A percentile compares a stretch with the other conserved stretches of the same genome.
Conservation (phyloP, 2,329 filamentous ascomycete species). For the Talaromyces amestolkiae region DNA sequence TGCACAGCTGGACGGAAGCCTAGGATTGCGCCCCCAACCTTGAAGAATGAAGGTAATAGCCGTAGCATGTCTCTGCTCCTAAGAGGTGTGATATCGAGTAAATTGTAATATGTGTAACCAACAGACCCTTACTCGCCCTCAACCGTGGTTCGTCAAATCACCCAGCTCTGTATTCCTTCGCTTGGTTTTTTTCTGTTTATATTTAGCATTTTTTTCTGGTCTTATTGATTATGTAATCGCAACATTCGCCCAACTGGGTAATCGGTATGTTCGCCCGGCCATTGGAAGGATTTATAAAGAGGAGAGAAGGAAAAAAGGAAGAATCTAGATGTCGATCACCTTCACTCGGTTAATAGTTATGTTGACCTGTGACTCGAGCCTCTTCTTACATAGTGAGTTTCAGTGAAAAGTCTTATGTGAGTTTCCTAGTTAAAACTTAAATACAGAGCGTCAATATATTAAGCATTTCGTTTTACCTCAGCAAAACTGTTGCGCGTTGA, state of each 20-base stretch:
- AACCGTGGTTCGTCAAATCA: not conserved
- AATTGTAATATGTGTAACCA: not conserved
- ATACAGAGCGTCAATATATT: not conserved
- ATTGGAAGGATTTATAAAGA: not conserved
- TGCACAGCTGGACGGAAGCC: not conserved
- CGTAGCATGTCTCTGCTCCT: not conserved
- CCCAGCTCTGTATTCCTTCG: not conserved
- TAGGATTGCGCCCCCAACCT: constrained; percentile 1
- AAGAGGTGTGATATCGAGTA: not conserved
- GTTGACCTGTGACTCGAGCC: not conserved
- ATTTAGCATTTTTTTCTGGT: not conserved
- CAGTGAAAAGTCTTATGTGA: not conserved
- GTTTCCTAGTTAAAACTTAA: not conserved
- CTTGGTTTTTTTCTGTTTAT: not conserved
- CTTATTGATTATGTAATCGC: not conserved
- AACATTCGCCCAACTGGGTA: not conserved
- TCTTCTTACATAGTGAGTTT: not conserved
- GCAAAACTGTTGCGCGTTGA: not conserved
- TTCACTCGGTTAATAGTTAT: not conserved
- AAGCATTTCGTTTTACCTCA: not conserved
- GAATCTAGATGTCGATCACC: not conserved
- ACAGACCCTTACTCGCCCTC: not conserved
- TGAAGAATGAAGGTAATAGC: not conserved
- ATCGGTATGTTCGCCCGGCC: not conserved
- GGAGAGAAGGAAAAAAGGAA: not conserved